phyloP scores from a whole-genome alignment of 78 protist species.

The Cyanophora paradoxa region DNA sequence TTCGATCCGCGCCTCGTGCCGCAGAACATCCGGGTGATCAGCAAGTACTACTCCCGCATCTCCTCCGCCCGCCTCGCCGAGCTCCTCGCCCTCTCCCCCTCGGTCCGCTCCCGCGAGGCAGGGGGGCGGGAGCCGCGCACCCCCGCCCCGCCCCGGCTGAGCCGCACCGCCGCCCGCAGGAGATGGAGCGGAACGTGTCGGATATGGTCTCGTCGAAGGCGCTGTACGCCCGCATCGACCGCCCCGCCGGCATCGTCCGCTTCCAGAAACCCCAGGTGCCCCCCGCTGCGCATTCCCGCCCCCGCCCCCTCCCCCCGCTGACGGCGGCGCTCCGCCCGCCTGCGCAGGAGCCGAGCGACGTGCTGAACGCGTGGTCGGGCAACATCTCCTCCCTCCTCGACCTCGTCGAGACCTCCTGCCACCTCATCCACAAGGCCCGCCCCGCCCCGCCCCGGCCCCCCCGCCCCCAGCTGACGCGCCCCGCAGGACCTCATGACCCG shows the following conservation, averaged over 20 bases:
- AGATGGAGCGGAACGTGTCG: too few species aligned
- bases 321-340: too few species aligned
- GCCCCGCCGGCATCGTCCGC: conserved; percentile 52
- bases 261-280: conserved; percentile 30
- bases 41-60: conserved; percentile 60
- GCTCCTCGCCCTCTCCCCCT: conserved; percentile 44
- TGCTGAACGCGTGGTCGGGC: conserved; percentile 57
- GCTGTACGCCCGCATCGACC: conserved; percentile 60
- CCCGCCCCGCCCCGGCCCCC: conserved; percentile 30
- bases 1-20: too few species aligned
- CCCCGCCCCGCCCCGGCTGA: too few species aligned
- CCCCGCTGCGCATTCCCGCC: too few species aligned
- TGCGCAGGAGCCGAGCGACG: conserved; percentile 44
- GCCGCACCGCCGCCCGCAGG: too few species aligned
- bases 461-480: background rate
- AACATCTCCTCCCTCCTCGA: conserved; percentile 44
- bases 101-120: too few species aligned
- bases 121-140: too few species aligned
- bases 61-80: conserved; percentile 47
- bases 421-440: conserved; percentile 73
- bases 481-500: background rate
- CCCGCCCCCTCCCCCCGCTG: too few species aligned
- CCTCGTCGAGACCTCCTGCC: conserved; percentile 62
- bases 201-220: conserved; percentile 45
- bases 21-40: conserved; percentile 57